Evolutionary conservation across 257 asterid species (phyloP).

Genomic region (Orobanche coerulescens): DNA sequence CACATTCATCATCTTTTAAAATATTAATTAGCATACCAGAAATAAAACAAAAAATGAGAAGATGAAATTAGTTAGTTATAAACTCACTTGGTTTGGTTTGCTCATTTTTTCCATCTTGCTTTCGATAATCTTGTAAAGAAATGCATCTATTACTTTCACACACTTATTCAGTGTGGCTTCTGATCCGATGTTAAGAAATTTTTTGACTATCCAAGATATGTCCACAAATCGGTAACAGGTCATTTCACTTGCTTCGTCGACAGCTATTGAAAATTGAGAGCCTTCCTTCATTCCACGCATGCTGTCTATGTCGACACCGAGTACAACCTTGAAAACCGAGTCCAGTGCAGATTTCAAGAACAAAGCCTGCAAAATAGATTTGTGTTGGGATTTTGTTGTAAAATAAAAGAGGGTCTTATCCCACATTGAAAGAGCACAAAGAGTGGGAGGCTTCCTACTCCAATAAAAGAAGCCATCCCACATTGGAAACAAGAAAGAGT

Average conservation of each 20-base stretch:
- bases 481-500: too few species aligned
- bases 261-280: conserved; percentile 36
- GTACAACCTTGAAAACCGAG: conserved; percentile 57
- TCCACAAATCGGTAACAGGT: conserved; percentile 44
- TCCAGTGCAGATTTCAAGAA: conserved; percentile 63
- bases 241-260: conserved; percentile 58
- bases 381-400: not conserved
- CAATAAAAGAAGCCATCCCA: too few species aligned
- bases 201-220: conserved; percentile 48
- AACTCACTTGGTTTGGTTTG: conserved; percentile 26
- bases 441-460: too few species aligned
- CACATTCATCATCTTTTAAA: not conserved
- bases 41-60: too few species aligned
- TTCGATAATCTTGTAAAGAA: conserved; percentile 41
- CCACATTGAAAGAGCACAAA: too few species aligned
- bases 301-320: conserved; percentile 59
- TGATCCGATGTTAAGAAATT: conserved; percentile 46
- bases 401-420: too few species aligned
- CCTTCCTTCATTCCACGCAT: conserved; percentile 43
- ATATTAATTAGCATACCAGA: not conserved
- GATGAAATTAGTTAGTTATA: not conserved
- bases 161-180: conserved; percentile 49
- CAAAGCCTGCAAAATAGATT: conserved; percentile 38
- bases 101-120: conserved; percentile 40
- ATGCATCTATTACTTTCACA: conserved; percentile 39